Evolutionary conservation across 495 filamentous ascomycete species (phyloP), one percentile per base, ranked within the genome.

Genomic region (Letharia columbiana): DNA sequence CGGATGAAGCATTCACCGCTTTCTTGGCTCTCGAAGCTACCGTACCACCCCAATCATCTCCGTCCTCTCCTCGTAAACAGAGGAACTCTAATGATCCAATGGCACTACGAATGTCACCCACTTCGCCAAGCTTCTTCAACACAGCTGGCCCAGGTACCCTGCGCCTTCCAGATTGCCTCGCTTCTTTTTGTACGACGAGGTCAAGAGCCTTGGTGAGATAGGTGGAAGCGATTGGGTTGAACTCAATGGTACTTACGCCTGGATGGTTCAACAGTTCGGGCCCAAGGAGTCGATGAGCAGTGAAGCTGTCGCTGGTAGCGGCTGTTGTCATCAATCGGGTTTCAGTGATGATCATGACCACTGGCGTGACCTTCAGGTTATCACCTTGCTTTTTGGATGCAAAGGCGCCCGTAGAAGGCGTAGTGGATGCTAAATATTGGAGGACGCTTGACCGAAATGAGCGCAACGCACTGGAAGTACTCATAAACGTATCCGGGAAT

Each of bases 271-370:
- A 82, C 42, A 99, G 87, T 65, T 91, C 87, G 2, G 91, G 86
- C 0, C 95, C 92, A 13, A 99, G 84, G 47, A 99, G 75, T 23
- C 91, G 85, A 77, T 96, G 88, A 3, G 88, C 91, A 0, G 92
- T 98, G 68, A 99, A 90, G 72, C 87, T 96, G 71, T 96, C 91
- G 40, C 89, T 84, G 5, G 86, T 83, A 13, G 89, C 85, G 4
- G 87, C 90, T 10, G 85, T 87, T 15, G 88, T 91, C 8, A 86
- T 88, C 12, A 93, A 75, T 35, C 91, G 78, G 6, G 89, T 95
- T 73, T 99, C 95, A 0, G 94, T 94, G 39, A 99, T 82, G 62
- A 98, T 84, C 76, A 99, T 86, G 35, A 99, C 83, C 44, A 98
- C 78, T 3, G 95, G 94, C 3, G 85, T 86, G 31, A 88, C 74